These are phyloP conservation scores for Phytopythium chamaehyphon DNA, from an alignment of 352 stramenopile species.

Conservation along the genomic window DNA sequence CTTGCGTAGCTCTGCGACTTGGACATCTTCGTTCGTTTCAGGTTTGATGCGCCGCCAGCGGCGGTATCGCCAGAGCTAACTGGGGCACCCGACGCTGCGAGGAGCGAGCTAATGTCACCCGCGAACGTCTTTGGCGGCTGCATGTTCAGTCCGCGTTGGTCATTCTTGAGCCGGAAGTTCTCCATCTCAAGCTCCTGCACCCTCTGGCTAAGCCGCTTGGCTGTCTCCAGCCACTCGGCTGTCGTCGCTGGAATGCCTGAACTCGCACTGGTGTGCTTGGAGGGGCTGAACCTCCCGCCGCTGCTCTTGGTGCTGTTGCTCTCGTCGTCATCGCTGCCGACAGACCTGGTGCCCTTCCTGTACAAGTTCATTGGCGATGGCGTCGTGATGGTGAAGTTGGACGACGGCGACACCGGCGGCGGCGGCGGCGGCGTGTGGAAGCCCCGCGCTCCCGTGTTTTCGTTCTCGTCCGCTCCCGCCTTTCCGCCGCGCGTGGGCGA, in stretches of 20 bases:
- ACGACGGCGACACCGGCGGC: slow-evolving; percentile 16
- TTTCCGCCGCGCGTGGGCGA: slow-evolving; percentile 30
- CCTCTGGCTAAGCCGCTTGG: slow-evolving; percentile 43
- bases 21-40: slow-evolving; percentile 19
- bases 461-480: neutral
- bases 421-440: slow-evolving; percentile 8
- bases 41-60: slow-evolving; percentile 8
- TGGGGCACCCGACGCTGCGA: slow-evolving; percentile 12
- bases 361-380: slow-evolving; percentile 9
- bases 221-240: slow-evolving; percentile 53
- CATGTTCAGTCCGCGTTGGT: slow-evolving; percentile 2
- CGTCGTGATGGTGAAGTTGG: slow-evolving; percentile 10
- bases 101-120: slow-evolving; percentile 23
- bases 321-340: slow-evolving; percentile 10
- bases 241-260: slow-evolving; percentile 8
- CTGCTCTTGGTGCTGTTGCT: slow-evolving; percentile 15
- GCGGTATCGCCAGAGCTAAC: slow-evolving; percentile 1
- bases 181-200: slow-evolving; percentile 67
- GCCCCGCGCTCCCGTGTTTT: neutral
- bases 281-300: slow-evolving; percentile 4
- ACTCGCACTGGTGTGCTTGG: neutral
- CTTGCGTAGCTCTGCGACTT: slow-evolving; percentile 64
- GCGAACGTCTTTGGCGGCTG: slow-evolving; percentile 32
- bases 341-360: slow-evolving; percentile 7
- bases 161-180: slow-evolving; percentile 51